Evolutionary conservation across 2,329 filamentous ascomycete species (phyloP).

Genomic region (Westerdykella sp.): DNA sequence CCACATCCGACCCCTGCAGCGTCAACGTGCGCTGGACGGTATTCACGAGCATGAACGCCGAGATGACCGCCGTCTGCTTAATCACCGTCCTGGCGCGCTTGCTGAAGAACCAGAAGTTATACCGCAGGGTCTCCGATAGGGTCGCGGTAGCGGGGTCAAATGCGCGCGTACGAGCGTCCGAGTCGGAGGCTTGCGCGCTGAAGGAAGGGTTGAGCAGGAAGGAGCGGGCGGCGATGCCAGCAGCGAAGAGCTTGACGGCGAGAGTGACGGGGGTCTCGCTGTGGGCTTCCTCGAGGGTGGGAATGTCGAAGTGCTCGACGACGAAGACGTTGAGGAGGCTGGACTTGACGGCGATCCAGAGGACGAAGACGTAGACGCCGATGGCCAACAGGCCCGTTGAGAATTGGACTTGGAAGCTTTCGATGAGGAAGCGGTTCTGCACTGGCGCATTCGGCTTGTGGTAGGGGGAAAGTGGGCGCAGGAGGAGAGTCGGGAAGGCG

Average conservation of each 20-base stretch:
- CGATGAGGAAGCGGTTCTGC: constrained; percentile 39
- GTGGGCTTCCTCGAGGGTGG: constrained; percentile 62
- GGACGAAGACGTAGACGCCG: constrained; percentile 65
- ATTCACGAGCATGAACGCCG: constrained; percentile 43
- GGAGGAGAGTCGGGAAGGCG: constrained; percentile 66
- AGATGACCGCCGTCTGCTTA: constrained; percentile 48
- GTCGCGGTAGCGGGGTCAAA: constrained; percentile 62
- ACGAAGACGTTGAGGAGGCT: constrained; percentile 62
- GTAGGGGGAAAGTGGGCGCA: constrained; percentile 60
- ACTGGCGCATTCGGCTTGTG: constrained; percentile 51
- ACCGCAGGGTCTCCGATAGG: constrained; percentile 62
- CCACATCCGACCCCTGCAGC: constrained; percentile 61
- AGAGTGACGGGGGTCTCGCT: constrained; percentile 48
- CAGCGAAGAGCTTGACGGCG: constrained; percentile 54
- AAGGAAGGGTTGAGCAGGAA: constrained; percentile 72
- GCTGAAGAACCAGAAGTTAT: constrained; percentile 68
- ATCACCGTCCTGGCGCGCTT: constrained; percentile 57
- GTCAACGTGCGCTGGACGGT: constrained; percentile 62
- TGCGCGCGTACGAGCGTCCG: constrained; percentile 43
- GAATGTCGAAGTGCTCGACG: constrained; percentile 70
- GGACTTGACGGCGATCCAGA: constrained; percentile 63
- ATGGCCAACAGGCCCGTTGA: constrained; percentile 64
- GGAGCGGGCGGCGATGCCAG: constrained; percentile 64
- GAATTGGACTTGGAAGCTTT: constrained; percentile 36
- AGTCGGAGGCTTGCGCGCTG: constrained; percentile 47